Evolutionary conservation across 345 rosid species (phyloP).

Genomic region (Populus simonii): DNA sequence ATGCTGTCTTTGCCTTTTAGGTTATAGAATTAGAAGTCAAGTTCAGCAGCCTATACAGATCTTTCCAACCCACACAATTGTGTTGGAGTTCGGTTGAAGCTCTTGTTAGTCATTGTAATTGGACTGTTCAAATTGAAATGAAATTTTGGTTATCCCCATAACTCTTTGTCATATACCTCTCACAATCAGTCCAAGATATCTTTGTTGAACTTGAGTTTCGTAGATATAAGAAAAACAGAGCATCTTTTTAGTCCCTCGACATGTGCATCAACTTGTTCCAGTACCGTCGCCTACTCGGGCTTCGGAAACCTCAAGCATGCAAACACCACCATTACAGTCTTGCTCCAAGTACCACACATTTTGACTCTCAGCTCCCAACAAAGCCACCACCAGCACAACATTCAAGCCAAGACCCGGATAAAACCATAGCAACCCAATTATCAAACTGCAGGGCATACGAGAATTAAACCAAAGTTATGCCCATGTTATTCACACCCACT

Average conservation of each 20-base stretch:
- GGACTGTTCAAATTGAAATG: no score
- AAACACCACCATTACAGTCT: conserved; percentile 11
- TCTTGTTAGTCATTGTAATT: no score
- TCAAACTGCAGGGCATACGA: conserved; percentile 41
- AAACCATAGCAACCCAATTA: conserved; percentile 34
- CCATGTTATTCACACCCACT: conserved; percentile 41
- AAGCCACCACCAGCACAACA: conserved; percentile 6
- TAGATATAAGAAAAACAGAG: no score
- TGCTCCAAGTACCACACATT: conserved; percentile 13
- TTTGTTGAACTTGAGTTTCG: no score
- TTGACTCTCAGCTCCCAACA: not conserved
- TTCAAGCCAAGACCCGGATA: conserved; percentile 31
- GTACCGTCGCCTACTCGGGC: not conserved
- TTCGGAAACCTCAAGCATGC: not conserved
- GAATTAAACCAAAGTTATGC: conserved; percentile 52
- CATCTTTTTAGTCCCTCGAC: not conserved
- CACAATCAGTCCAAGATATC: no score
- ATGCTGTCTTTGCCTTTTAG: not conserved
- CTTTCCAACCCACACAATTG: no score
- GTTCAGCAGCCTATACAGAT: not conserved
- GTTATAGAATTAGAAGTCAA: not conserved
- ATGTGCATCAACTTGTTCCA: conserved; percentile 7
- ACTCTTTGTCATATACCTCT: no score
- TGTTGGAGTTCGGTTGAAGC: no score
- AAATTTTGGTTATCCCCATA: no score